Conservation (phyloP, 1,139 yeast genomes). For the Protomyces macrosporus region DNA sequence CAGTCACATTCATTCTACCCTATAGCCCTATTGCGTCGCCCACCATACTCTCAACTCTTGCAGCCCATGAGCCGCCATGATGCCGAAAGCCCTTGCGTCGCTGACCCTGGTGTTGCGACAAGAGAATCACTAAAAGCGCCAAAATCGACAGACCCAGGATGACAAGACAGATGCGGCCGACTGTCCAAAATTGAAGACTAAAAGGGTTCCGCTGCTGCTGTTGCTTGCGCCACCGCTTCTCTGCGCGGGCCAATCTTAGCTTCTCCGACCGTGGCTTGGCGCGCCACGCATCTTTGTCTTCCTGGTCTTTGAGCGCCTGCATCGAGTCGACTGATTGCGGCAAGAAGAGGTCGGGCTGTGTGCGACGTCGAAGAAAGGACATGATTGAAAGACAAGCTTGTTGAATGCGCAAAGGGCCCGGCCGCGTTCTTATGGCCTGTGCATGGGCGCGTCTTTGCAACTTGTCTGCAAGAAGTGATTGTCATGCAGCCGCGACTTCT, state of each 20-base stretch:
- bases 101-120: background rate
- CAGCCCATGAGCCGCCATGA: background rate
- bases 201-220: background rate
- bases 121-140: background rate
- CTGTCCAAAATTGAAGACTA: background rate
- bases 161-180: background rate
- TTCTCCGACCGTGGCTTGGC: background rate
- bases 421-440: background rate
- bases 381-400: background rate
- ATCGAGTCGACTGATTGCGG: background rate
- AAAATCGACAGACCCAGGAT: background rate
- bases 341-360: background rate
- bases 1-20: background rate
- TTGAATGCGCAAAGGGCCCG: background rate
- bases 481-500: background rate
- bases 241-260: background rate
- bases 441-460: background rate
- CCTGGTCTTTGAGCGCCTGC: background rate
- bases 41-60: background rate
- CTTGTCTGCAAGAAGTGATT: no score
- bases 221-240: background rate
- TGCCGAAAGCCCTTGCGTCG: background rate
- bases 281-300: background rate
- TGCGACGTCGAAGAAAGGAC: background rate
- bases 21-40: background rate